These are phyloP conservation scores for Rhynchosporium agropyri DNA, from an alignment of 2,329 filamentous ascomycete genomes.

Conservation along the genomic window DNA sequence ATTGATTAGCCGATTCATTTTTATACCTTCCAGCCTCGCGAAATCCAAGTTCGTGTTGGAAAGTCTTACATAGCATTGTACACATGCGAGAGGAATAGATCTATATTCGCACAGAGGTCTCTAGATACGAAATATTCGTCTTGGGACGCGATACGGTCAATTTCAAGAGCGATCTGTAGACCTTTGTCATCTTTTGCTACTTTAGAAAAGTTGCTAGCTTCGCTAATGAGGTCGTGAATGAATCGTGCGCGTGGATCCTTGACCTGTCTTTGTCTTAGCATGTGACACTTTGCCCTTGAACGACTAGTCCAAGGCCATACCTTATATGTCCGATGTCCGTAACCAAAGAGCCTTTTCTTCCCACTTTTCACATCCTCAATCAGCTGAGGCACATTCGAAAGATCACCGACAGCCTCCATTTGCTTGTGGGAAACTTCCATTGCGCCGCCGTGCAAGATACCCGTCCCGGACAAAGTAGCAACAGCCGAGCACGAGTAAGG, in stretches of 20 bases:
- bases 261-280: no score
- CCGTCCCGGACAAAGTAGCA: neutral
- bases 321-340: neutral
- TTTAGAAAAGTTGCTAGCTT: neutral
- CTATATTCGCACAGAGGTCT: neutral
- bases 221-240: neutral
- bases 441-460: neutral
- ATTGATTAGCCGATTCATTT: no score
- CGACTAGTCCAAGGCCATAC: no score
- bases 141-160: neutral
- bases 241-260: neutral
- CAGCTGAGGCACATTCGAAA: neutral
- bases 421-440: neutral
- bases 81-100: neutral
- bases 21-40: neutral
- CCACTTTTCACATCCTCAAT: neutral
- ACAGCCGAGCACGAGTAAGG: neutral
- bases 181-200: neutral
- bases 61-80: neutral
- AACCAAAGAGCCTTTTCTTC: conserved; percentile 1
- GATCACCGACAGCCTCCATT: neutral
- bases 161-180: neutral
- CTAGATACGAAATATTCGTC: conserved; percentile 1
- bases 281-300: no score
- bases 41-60: neutral